phyloP scores from a whole-genome alignment of 495 filamentous ascomycete species.

The Lasiosphaeriaceae sp. region DNA sequence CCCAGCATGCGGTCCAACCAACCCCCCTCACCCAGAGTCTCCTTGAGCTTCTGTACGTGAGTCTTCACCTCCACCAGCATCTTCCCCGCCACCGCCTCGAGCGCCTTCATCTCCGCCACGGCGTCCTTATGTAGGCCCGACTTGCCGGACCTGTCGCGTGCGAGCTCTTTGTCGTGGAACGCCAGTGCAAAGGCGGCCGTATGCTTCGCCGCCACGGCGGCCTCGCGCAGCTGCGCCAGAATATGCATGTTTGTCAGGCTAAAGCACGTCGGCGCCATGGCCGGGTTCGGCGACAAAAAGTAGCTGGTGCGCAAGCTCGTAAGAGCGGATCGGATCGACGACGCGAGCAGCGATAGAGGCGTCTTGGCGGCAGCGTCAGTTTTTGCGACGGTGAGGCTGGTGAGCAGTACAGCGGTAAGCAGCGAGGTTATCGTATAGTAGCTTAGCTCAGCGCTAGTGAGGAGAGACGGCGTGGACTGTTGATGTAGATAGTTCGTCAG shows the following conservation, averaged over 20 bases:
- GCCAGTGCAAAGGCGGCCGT: constrained; percentile 28
- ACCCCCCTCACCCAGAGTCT: constrained; percentile 29
- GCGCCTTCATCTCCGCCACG: constrained; percentile 32
- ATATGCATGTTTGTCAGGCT: constrained; percentile 18
- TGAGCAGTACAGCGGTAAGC: constrained; percentile 18
- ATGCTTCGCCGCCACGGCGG: constrained; percentile 32
- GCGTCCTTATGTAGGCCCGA: constrained; percentile 32
- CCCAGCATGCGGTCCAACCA: constrained; percentile 37
- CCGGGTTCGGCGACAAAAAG: constrained; percentile 5
- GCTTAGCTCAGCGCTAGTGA: constrained; percentile 20
- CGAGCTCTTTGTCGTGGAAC: constrained; percentile 34
- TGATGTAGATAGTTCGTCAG: constrained; percentile 29
- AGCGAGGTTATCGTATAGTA: constrained; percentile 27
- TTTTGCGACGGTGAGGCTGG: constrained; percentile 21
- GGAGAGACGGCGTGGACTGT: constrained; percentile 12
- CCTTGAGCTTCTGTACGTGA: constrained; percentile 29
- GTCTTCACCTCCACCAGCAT: constrained; percentile 29
- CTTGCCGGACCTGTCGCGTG: constrained; percentile 34
- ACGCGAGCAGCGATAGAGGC: constrained; percentile 7
- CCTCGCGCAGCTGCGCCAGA: constrained; percentile 34
- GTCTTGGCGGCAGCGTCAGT: constrained; percentile 14
- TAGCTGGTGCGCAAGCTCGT: constrained; percentile 22
- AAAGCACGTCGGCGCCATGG: not conserved
- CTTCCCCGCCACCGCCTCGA: constrained; percentile 24
- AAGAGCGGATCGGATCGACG: constrained; percentile 17